phyloP scores from a whole-genome alignment of 192 early-diverging fungal species.

The Chytriomyces sp. region DNA sequence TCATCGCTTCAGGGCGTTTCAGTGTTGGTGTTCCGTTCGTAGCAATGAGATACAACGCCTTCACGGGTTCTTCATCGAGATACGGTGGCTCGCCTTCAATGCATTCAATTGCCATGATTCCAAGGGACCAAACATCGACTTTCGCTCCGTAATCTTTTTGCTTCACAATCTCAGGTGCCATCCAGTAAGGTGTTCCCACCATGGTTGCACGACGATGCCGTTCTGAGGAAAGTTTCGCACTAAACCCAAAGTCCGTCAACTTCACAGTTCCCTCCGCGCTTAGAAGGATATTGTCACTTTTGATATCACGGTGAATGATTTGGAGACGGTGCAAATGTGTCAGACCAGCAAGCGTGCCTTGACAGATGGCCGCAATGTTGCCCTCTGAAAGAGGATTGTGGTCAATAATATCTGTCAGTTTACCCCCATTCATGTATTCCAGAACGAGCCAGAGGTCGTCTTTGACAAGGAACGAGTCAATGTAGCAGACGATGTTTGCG shows the following conservation, averaged over 20 bases:
- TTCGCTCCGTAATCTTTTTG: slow-evolving; percentile 55
- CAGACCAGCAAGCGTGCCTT: slow-evolving; percentile 75
- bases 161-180: slow-evolving; percentile 60
- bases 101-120: slow-evolving; percentile 68
- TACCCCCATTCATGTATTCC: slow-evolving; percentile 99
- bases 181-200: slow-evolving; percentile 65
- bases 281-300: slow-evolving; percentile 84
- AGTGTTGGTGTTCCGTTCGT: slow-evolving; percentile 93
- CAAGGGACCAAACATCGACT: slow-evolving; percentile 65
- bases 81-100: slow-evolving; percentile 62
- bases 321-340: slow-evolving; percentile 72
- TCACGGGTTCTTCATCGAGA: slow-evolving; percentile 88
- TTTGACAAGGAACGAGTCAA: slow-evolving; percentile 88
- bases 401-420: slow-evolving; percentile 93
- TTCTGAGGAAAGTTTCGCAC: slow-evolving; percentile 74
- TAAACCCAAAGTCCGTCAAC: slow-evolving; percentile 85
- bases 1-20: slow-evolving; percentile 84
- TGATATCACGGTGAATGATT: slow-evolving; percentile 89
- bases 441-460: slow-evolving; percentile 97
- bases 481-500: slow-evolving; percentile 95
- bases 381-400: slow-evolving; percentile 84
- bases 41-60: slow-evolving; percentile 71
- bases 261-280: slow-evolving; percentile 71
- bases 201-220: slow-evolving; percentile 75
- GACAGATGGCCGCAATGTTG: slow-evolving; percentile 81